A percentile compares a stretch with the other conserved stretches of the same genome.
phyloP scores from a whole-genome alignment of 805 yeast species.

The Schwanniomyces polymorphus region DNA sequence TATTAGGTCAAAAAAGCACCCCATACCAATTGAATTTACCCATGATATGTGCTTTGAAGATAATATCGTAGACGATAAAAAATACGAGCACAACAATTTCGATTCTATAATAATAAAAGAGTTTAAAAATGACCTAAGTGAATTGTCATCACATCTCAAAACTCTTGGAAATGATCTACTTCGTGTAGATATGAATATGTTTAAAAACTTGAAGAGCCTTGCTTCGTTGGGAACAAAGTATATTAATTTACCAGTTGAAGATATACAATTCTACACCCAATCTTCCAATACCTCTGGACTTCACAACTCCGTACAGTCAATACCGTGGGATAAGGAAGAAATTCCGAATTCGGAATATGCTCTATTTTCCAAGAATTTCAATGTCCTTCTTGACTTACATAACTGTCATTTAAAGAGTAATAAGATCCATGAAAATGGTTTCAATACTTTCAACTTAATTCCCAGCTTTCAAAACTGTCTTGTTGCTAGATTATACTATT shows the following conservation, averaged over 20 bases:
- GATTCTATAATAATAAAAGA: constrained; percentile 32
- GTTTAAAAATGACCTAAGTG: constrained; percentile 25
- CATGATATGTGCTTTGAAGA: constrained; percentile 40
- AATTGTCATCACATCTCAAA: constrained; percentile 27
- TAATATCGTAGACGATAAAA: constrained; percentile 25
- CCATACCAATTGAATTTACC: constrained; percentile 39
- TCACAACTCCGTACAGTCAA: constrained; percentile 17
- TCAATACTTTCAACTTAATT: constrained; percentile 33
- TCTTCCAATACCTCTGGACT: constrained; percentile 17
- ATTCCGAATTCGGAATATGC: constrained; percentile 12
- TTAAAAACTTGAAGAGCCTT: constrained; percentile 33
- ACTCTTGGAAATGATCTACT: constrained; percentile 34
- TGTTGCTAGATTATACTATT: constrained; percentile 34
- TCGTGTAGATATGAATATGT: constrained; percentile 34
- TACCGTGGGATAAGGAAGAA: constrained; percentile 30
- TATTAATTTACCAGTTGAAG: constrained; percentile 26
- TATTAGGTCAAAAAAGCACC: constrained; percentile 31
- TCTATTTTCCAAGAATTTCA: constrained; percentile 28
- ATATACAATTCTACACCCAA: constrained; percentile 12
- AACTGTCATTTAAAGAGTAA: constrained; percentile 29
- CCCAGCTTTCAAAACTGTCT: constrained; percentile 41
- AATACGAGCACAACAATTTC: constrained; percentile 24
- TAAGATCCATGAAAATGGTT: constrained; percentile 14
- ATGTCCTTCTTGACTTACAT: constrained; percentile 25
- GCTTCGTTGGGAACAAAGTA: constrained; percentile 35